Conservation (phyloP, 352 stramenopile species). For the Blastocystis sp. region DNA sequence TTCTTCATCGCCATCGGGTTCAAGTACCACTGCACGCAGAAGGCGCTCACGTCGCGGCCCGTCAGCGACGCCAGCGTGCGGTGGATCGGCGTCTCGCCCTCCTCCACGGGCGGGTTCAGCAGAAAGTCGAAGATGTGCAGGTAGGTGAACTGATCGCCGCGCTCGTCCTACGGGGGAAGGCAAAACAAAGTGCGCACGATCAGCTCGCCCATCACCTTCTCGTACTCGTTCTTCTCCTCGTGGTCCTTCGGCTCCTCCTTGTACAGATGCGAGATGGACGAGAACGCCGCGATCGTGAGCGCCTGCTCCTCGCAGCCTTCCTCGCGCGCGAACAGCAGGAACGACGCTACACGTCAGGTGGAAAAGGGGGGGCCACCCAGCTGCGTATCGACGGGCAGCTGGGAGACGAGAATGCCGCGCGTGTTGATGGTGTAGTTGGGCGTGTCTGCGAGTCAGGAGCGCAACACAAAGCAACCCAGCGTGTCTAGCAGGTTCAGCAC, state of each 20-base stretch:
- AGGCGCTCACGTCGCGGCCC: neutral
- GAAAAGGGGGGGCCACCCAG: constrained; percentile 92
- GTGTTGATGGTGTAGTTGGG: constrained; percentile 80
- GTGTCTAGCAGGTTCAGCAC: constrained; percentile 16
- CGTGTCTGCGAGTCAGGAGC: constrained; percentile 69
- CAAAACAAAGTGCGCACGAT: neutral
- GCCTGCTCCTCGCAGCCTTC: neutral
- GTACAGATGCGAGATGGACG: neutral
- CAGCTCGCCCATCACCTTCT: constrained; percentile 50
- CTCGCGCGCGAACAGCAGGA: constrained; percentile 21
- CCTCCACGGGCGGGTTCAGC: neutral
- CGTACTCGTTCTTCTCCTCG: constrained; percentile 20
- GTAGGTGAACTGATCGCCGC: constrained; percentile 53
- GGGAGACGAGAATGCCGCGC: constrained; percentile 85
- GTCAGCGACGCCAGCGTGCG: neutral
- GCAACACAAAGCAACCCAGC: neutral
- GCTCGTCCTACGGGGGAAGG: neutral
- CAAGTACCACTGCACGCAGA: constrained; percentile 17
- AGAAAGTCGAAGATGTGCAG: constrained; percentile 2
- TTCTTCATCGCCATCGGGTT: constrained; percentile 47
- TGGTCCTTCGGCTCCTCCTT: constrained; percentile 1
- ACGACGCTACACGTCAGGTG: constrained; percentile 78
- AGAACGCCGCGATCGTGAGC: constrained; percentile 40
- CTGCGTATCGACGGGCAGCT: constrained; percentile 89
- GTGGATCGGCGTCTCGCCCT: neutral